Evolutionary conservation across 1,284 basidiomycete species (phyloP).

Genomic region (Caloboletus inedulis): DNA sequence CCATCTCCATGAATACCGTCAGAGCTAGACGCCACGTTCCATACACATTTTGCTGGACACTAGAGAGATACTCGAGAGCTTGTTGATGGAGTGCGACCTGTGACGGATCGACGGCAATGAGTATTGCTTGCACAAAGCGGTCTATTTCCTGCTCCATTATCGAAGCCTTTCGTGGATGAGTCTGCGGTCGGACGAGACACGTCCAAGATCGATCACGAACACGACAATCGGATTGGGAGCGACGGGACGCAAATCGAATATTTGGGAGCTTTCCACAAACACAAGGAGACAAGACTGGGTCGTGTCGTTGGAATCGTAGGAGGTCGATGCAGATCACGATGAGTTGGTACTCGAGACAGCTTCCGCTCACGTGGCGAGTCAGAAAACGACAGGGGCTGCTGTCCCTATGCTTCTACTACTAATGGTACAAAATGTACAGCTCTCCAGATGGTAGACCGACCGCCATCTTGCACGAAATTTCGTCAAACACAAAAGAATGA

Average conservation of each 20-base stretch:
- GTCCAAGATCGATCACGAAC: conserved; percentile 18
- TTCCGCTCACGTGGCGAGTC: conserved; percentile 27
- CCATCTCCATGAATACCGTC: conserved; percentile 65
- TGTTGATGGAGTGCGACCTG: conserved; percentile 69
- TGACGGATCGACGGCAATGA: conserved; percentile 77
- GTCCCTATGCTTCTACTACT: neutral
- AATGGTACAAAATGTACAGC: conserved; percentile 24
- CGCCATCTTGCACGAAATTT: conserved; percentile 25
- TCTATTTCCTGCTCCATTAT: conserved; percentile 70
- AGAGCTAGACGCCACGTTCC: conserved; percentile 80
- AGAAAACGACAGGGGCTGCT: conserved; percentile 20
- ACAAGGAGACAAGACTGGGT: neutral
- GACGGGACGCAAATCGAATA: neutral
- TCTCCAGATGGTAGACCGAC: conserved; percentile 22
- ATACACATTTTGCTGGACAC: conserved; percentile 70
- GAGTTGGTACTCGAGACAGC: conserved; percentile 11
- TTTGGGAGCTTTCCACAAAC: neutral
- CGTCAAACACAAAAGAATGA: conserved; percentile 27
- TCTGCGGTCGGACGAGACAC: conserved; percentile 13
- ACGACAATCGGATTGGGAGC: conserved; percentile 1
- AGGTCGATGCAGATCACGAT: conserved; percentile 10
- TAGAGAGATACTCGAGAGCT: conserved; percentile 78
- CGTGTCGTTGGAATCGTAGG: conserved; percentile 3
- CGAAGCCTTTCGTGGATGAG: conserved; percentile 2
- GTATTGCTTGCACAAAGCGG: conserved; percentile 78